These are phyloP conservation scores for Microsporum audouinii DNA, from an alignment of 2,329 filamentous ascomycete species.

Conservation along the genomic window DNA sequence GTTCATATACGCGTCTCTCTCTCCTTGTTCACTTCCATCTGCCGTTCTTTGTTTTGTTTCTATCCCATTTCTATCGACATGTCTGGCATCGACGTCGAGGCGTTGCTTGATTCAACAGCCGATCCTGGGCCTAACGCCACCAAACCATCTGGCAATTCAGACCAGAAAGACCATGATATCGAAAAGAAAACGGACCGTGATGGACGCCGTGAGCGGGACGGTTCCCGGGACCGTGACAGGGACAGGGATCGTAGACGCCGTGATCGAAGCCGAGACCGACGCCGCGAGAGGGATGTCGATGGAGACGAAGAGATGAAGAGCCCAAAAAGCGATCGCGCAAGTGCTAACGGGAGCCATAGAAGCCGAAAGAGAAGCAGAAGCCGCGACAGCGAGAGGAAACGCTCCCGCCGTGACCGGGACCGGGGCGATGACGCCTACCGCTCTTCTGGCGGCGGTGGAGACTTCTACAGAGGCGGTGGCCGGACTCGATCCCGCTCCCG, in stretches of 20 bases:
- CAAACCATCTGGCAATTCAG: conserved; percentile 25
- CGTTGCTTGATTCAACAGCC: conserved; percentile 75
- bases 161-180: conserved; percentile 47
- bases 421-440: conserved; percentile 36
- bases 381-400: conserved; percentile 62
- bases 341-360: conserved; percentile 56
- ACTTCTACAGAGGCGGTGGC: conserved; percentile 57
- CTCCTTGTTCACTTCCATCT: conserved; percentile 17
- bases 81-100: conserved; percentile 73
- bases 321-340: conserved; percentile 63
- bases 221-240: conserved; percentile 45
- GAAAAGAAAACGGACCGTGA: conserved; percentile 42
- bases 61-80: conserved; percentile 28
- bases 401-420: conserved; percentile 59
- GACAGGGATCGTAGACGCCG: conserved; percentile 49
- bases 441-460: conserved; percentile 44
- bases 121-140: conserved; percentile 34
- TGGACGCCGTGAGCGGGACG: conserved; percentile 47
- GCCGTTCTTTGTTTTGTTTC: conserved; percentile 21
- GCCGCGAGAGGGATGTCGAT: conserved; percentile 42
- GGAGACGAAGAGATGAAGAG: conserved; percentile 52
- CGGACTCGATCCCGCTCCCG: conserved; percentile 59
- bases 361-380: conserved; percentile 71
- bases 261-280: conserved; percentile 36
- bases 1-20: conserved; percentile 19